Conservation (phyloP, 2,329 filamentous ascomycete species). For the Cadophora gregata region DNA sequence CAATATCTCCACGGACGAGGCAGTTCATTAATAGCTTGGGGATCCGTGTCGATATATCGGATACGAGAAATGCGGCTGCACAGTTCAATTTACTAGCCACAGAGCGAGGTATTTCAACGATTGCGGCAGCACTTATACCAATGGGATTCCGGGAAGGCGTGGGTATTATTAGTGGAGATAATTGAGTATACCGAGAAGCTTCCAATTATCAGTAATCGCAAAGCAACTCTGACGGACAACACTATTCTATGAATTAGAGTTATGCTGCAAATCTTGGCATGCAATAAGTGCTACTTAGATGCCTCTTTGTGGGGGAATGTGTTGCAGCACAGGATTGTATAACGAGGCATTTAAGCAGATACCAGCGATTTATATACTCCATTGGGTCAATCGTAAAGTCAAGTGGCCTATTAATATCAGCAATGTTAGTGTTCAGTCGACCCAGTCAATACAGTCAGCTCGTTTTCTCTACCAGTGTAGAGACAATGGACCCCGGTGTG, state of each 20-base stretch:
- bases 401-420: neutral
- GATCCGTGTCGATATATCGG: conserved; percentile 84
- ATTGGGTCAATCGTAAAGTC: neutral
- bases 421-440: neutral
- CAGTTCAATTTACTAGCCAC: conserved; percentile 97
- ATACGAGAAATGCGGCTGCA: conserved; percentile 91
- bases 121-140: conserved; percentile 87
- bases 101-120: conserved; percentile 82
- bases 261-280: too few relatives aligned
- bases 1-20: conserved; percentile 77
- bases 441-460: neutral
- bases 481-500: neutral
- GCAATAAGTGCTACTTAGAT: too few relatives aligned
- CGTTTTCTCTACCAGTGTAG: neutral
- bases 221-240: too few relatives aligned
- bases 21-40: conserved; percentile 77
- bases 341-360: neutral
- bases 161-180: conserved; percentile 21
- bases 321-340: too few relatives aligned
- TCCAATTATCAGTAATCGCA: too few relatives aligned
- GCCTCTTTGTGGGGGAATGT: too few relatives aligned
- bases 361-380: neutral
- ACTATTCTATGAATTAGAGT: too few relatives aligned
- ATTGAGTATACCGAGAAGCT: neutral
- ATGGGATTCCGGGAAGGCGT: conserved; percentile 74